Evolutionary conservation across 2,329 filamentous ascomycete genomes (phyloP).

Genomic region (Aspergillus neotritici): DNA sequence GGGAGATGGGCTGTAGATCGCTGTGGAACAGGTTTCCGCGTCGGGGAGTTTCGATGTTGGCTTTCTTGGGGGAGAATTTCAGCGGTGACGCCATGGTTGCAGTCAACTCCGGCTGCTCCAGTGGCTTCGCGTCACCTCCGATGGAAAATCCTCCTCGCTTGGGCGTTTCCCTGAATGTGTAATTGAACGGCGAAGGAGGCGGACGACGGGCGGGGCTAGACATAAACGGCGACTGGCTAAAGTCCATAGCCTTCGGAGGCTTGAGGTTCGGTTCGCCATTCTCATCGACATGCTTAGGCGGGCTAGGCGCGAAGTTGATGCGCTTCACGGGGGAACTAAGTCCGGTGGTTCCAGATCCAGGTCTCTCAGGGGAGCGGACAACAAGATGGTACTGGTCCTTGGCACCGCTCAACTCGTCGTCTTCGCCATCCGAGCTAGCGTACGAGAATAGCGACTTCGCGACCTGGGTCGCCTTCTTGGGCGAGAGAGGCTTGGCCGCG

Average conservation of each 20-base stretch:
- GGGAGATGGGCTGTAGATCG: constrained; percentile 5
- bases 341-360: constrained; percentile 22
- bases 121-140: constrained; percentile 16
- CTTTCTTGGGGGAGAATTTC: constrained; percentile 42
- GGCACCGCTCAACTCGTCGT: constrained; percentile 38
- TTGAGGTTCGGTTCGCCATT: constrained; percentile 28
- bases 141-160: constrained; percentile 28
- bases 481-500: constrained; percentile 38
- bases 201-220: constrained; percentile 42
- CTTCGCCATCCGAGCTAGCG: constrained; percentile 36
- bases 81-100: constrained; percentile 35
- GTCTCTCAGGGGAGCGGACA: constrained; percentile 32
- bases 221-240: constrained; percentile 32
- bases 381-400: constrained; percentile 32
- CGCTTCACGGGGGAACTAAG: constrained; percentile 31
- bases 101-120: constrained; percentile 20
- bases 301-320: constrained; percentile 27
- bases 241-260: constrained; percentile 24
- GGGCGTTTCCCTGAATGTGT: constrained; percentile 38
- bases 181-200: constrained; percentile 42
- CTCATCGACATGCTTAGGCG: constrained; percentile 26
- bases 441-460: constrained; percentile 36
- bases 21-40: constrained; percentile 9
- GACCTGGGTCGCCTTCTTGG: constrained; percentile 46
- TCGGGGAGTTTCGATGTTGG: constrained; percentile 14